Base-by-base conservation (phyloP, 805 yeast species). In the Wickerhamiella sergipiensis region DNA sequence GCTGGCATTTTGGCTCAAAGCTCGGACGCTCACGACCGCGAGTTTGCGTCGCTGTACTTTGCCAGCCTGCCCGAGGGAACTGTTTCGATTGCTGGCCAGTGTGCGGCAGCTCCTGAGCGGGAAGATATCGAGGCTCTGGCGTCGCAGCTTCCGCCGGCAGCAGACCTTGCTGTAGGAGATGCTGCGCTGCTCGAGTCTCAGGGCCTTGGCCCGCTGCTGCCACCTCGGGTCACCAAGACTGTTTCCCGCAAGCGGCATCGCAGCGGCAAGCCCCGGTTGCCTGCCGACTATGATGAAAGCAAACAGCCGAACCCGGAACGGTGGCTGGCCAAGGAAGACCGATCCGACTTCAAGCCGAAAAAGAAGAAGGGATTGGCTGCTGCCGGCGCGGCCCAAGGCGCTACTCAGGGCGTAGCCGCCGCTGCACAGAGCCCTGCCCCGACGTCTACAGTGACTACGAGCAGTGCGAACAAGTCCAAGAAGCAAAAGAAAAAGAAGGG, bases 261-360 rank as follows among this genome's bases (percentile, higher is more conserved):
- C 13, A 60, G 63, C 39, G 64, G 65, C 47, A 65, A 64, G 50
- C 64, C 61, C 49, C 69, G 64, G 53, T 57, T 67, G 17, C 73
- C 76, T n/a, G 65, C 64, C 52, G 58, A 58, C 57, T 77, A 55
- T 67, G 80, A 69, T 47, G 63, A 66, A 47, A 61, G 56, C 4
- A 65, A 61, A 52, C 53, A 54, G 21, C 70, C 77, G 2, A 83
- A 82, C 58, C 75, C 77, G 17, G 97, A 89, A 66, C 81, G 97
- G 68, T 89, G 97, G 97, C 66, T 90, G 48, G 95, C 96, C 21
- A 59, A 84, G 74, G 83, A 80, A 63, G 94, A 89, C 63, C 78
- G 97, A 65, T 76, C 88, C 6, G 78, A 81, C 59, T 88, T 83
- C 69, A 85, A 79, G 65, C 85, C 94, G 13, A 83, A 85, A 62